phyloP scores from a whole-genome alignment of 2,329 filamentous ascomycete species.

The Penicillium concentricum region DNA sequence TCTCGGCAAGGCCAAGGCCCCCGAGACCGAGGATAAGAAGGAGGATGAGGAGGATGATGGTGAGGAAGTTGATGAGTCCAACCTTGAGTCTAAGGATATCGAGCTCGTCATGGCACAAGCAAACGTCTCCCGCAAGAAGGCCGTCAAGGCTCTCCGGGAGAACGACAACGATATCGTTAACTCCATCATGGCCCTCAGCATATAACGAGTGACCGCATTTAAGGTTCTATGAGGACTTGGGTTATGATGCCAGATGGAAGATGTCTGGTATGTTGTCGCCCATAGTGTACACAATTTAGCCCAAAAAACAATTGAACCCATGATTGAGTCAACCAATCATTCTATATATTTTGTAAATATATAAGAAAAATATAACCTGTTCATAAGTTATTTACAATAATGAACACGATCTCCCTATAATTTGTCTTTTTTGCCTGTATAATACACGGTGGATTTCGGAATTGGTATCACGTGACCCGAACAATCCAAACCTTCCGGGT shows the following conservation, averaged over 20 bases:
- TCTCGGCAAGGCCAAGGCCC: constrained; percentile 65
- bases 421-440: neutral
- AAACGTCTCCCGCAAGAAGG: constrained; percentile 95
- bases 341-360: neutral
- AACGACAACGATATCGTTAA: constrained; percentile 99
- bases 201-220: constrained; percentile 49
- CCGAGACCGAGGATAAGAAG: constrained; percentile 60
- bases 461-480: constrained; percentile 33
- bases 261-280: constrained; percentile 26
- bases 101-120: constrained; percentile 99
- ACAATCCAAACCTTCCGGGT: constrained; percentile 41
- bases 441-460: constrained; percentile 7
- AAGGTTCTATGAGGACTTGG: constrained; percentile 29
- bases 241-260: constrained; percentile 23
- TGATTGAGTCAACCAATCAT: constrained; percentile 22
- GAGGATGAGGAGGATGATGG: constrained; percentile 87
- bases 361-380: neutral
- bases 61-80: constrained; percentile 91
- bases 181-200: constrained; percentile 98
- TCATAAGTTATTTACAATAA: neutral
- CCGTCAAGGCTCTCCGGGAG: constrained; percentile 91
- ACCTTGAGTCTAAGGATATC: constrained; percentile 98
- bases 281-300: constrained; percentile 40
- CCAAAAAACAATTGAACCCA: constrained; percentile 33
- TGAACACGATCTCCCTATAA: neutral